Evolutionary conservation across 768 basidiomycete species (phyloP), one percentile per base, ranked within the genome.

Genomic region (Lenzites betulinus): DNA sequence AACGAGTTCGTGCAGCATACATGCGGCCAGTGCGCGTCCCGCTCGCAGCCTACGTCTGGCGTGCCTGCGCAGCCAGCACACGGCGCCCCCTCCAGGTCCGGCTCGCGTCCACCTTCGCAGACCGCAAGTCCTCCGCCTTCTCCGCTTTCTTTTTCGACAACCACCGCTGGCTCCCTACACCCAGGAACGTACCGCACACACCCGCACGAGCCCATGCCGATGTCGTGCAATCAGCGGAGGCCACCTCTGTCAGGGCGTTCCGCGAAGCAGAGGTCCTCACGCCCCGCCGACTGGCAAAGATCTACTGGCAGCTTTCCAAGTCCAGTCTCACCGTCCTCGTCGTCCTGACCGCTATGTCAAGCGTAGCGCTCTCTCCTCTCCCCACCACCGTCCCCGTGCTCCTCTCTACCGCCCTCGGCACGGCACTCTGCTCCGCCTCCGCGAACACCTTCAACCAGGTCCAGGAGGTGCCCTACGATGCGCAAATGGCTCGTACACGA

Each of bases 361-460:
- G 94, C 30, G 92, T 98, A 42, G 96, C 97, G 1, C 79, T 99
- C 20, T 98, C 91, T 2, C 97, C 97, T 0, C 75, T 94, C 18
- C 92, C 93, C 3, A 82, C 92, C 0, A 88, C 90, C 2, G 77
- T 98, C 0, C 91, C 94, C 1, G 83, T 93, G 15, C 81, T 99
- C 11, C 79, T 98, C 4, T 86, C 90, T 16, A 92, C 95, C 0
- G 93, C 95, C 0, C 70, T 90, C 26, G 97, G 97, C 41, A 98
- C 95, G 0, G 85, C 89, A 0, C 81, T 99, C 43, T 97, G 95
- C 71, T 89, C 90, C 6, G 93, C 94, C 2, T 92, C 95, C 0
- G 97, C 97, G 28, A 98, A 98, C 71, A 83, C 96, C 2, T 80
- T 97, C 67, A 99, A 99, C 75, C 94, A 99, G 73, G 77, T 98